These are phyloP conservation scores for Panaeolus cyanescens DNA, from an alignment of 768 basidiomycete species.

Conservation along the genomic window DNA sequence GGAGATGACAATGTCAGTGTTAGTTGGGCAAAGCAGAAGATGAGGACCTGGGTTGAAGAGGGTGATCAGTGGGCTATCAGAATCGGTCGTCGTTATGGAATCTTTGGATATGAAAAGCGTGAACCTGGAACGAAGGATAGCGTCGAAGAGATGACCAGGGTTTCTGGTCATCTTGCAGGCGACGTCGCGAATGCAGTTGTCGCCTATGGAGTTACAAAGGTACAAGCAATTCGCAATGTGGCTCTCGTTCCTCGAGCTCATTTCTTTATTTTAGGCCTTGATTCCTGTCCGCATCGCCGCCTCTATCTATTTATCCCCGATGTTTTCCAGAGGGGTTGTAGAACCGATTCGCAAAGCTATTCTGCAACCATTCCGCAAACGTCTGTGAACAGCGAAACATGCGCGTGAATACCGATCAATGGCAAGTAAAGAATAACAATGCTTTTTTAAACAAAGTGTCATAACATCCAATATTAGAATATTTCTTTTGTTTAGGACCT, in stretches of 20 bases:
- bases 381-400: background rate
- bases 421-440: background rate
- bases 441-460: too few species aligned
- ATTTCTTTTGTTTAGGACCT: too few species aligned
- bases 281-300: conserved; percentile 72
- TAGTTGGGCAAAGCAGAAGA: conserved; percentile 43
- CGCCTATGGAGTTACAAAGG: conserved; percentile 83
- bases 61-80: conserved; percentile 72
- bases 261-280: conserved; percentile 52
- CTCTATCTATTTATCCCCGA: conserved; percentile 73
- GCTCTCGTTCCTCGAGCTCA: background rate
- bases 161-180: conserved; percentile 54
- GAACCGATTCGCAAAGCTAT: conserved; percentile 56
- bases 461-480: too few species aligned
- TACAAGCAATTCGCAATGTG: conserved; percentile 26
- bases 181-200: conserved; percentile 83
- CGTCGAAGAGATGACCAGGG: conserved; percentile 22
- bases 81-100: conserved; percentile 76
- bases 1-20: background rate
- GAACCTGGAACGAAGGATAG: conserved; percentile 26
- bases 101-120: conserved; percentile 76
- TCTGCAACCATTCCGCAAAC: conserved; percentile 29
- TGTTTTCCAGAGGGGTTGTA: conserved; percentile 66
- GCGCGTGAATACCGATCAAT: too few species aligned
- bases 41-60: conserved; percentile 71